phyloP scores from a whole-genome alignment of 1,284 basidiomycete genomes.

The Bondarzewia mesenterica region DNA sequence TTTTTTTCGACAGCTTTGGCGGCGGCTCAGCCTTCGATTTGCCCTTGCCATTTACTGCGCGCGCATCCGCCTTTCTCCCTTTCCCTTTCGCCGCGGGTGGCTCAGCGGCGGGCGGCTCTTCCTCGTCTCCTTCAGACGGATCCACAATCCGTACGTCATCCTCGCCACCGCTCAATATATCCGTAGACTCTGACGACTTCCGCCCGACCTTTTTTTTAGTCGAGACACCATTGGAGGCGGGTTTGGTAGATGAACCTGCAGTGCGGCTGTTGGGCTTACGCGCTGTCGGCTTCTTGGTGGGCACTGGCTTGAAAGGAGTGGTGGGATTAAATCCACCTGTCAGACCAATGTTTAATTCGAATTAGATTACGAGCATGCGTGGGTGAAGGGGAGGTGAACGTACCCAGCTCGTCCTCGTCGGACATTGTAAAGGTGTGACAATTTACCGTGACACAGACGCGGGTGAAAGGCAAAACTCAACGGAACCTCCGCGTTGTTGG shows the following conservation, averaged over 20 bases:
- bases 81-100: slow-evolving; percentile 13
- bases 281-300: slow-evolving; percentile 14
- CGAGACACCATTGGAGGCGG: background rate
- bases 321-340: slow-evolving; percentile 17
- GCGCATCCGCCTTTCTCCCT: slow-evolving; percentile 1
- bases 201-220: background rate
- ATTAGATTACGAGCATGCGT: no score
- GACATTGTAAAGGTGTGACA: slow-evolving; percentile 7
- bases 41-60: slow-evolving; percentile 8
- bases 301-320: slow-evolving; percentile 16
- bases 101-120: background rate
- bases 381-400: background rate
- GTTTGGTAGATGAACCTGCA: slow-evolving; percentile 16
- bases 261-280: slow-evolving; percentile 12
- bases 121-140: background rate
- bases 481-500: no score
- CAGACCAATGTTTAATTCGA: no score
- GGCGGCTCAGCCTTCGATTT: slow-evolving; percentile 17
- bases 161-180: slow-evolving; percentile 1
- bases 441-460: background rate
- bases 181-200: background rate
- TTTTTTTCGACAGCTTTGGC: background rate
- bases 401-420: slow-evolving; percentile 18
- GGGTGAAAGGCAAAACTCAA: background rate
- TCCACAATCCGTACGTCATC: background rate